Evolutionary conservation across 2,329 filamentous ascomycete genomes (phyloP), one percentile per base, ranked within the genome.

Genomic region (Aspergillus sp.): DNA sequence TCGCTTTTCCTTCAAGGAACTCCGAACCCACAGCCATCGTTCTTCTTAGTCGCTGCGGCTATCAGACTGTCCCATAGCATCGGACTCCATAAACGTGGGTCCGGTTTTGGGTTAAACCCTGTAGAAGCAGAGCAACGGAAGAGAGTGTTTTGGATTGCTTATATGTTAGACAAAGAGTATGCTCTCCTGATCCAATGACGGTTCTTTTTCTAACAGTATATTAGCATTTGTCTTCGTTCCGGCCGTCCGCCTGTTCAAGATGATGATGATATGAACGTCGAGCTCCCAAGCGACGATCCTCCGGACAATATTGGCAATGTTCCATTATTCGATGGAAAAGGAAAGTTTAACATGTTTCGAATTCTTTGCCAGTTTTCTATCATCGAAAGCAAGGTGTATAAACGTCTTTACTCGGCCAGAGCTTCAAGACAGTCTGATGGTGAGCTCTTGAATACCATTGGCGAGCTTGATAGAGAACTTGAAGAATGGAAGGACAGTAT

Each of bases 401-500:
- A 90, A 76, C 86, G 87, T 53, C 80, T 99, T 0, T 99, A 99
- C 75, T 95, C 93, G 0, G 93, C 93, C 3, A 93, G 91, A 73
- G 95, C 95, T 1, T 87, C 91, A 1, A 95, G 93, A 68, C 90
- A 97, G 70, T 91, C 92, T 1, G 91, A 96, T 64, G 95, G 93
- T 23, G 93, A 97, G 73, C 81, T 98, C 8, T 82, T 99, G 47
- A 96, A 96, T 71, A 96, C 92, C 0, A 99, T 99, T 65, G 93
- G 95, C 47, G 93, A 98, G 70, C 84, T 99, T 9, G 95, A 99
- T 71, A 88, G 86, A 68, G 86, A 92, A 67, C 77, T 99, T 4
- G 95, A 99, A 72, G 88, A 91, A 54, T 99, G 95, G 95, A 98
- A 98, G 79, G 93, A 98, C 70, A 86, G 84, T 52, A 98, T 99